Evolutionary conservation across 176 grass and related monocot species (phyloP), one percentile per base, ranked within the genome.

Genomic region (Calamus simplicifolius): DNA sequence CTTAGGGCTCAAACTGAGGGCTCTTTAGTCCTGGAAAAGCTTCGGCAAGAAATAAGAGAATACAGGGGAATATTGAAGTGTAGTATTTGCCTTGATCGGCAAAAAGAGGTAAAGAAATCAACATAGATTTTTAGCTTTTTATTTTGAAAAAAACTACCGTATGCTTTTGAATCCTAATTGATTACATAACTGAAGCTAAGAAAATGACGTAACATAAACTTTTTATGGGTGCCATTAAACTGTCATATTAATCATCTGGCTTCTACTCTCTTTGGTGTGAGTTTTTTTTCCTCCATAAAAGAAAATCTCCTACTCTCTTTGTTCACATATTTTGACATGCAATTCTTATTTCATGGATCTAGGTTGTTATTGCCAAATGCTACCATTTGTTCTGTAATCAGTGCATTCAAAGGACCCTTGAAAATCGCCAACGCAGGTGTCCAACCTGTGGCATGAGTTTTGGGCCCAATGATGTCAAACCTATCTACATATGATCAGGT

Each of bases 341-440:
- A 53, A 5, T 25, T 68, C 38, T 38, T n/a, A 15, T 67, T 16
- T 35, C 31, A 12, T 48, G 26, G 17, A 55, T 8, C 73, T 80
- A 89, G 88, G 93, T 81, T 67, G 88, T 98, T 28, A 92, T 93
- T 73, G 71, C 81, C 35, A 98, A 98, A 69, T 98, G 84, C 64
- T 89, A 98, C 58, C 87, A 89, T 85, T 74, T 92, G 21, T 98
- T 92, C 73, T 85, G 84, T 69, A 79, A 81, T 54, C 81, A 80
- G 12, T 88, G 87, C 60, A 28, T 98, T 71, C 78, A 83, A 56
- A 98, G 85, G 58, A 59, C 76, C 16, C 48, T 92, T 7, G 77
- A 79, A 68, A 98, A 50, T 35, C 76, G 93, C 28, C 87, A 98
- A 28, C 70, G 74, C 27, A 77, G 79, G 52, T 98, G 93, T 26